phyloP scores from a whole-genome alignment of 257 asterid genomes.

The Orobanche coerulescens region DNA sequence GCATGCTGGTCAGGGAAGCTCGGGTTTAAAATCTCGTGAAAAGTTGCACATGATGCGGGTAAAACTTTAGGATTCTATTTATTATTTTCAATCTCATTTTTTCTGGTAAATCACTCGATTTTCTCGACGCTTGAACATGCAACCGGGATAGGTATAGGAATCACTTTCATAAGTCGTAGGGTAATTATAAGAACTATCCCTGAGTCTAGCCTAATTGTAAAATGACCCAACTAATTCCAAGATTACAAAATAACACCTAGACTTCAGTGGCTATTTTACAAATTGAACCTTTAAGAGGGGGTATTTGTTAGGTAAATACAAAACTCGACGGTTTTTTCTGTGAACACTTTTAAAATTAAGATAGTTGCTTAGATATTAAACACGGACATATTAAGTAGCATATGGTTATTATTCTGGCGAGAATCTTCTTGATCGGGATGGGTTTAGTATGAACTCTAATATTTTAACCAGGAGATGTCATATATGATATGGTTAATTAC shows the following conservation, averaged over 20 bases:
- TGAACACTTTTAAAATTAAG: background rate
- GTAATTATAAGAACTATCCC: too few relatives aligned
- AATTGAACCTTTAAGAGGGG: too few relatives aligned
- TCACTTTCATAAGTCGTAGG: background rate
- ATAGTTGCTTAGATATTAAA: background rate
- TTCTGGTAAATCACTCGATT: constrained; percentile 5
- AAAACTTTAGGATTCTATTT: constrained; percentile 24
- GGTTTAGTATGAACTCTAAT: background rate
- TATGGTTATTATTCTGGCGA: background rate
- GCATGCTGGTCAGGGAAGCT: constrained; percentile 63
- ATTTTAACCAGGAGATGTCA: too few relatives aligned
- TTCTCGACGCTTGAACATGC: background rate
- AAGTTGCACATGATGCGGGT: constrained; percentile 63
- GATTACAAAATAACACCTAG: too few relatives aligned
- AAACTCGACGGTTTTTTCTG: too few relatives aligned
- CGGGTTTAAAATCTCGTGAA: constrained; percentile 60
- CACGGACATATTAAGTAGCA: background rate
- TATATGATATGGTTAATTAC: background rate
- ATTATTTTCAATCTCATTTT: background rate
- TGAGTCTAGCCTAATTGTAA: too few relatives aligned
- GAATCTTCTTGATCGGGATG: background rate
- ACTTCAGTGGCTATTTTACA: too few relatives aligned
- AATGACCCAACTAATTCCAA: too few relatives aligned
- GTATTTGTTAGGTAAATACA: too few relatives aligned
- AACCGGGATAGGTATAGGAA: background rate